These are phyloP conservation scores for Micractinium conductrix DNA, from an alignment of 139 green algal species.

Conservation along the genomic window DNA sequence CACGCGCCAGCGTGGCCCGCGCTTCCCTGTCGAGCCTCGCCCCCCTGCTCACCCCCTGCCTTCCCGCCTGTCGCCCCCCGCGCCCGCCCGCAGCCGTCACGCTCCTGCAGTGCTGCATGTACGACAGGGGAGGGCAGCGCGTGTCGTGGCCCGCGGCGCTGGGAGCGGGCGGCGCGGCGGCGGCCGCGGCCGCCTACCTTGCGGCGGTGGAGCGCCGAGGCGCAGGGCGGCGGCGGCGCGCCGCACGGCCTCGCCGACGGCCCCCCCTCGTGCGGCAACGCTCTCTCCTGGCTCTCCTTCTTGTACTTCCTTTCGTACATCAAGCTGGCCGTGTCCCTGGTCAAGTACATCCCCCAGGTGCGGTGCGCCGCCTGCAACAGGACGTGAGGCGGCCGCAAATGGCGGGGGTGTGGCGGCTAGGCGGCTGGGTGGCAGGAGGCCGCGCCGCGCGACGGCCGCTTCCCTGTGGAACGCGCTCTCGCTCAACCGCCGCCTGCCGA, in stretches of 20 bases:
- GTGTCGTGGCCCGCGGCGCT: conserved; percentile 21
- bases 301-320: conserved; percentile 66
- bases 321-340: conserved; percentile 62
- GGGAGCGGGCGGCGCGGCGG: conserved; percentile 1
- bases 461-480: too few species aligned
- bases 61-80: too few species aligned
- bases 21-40: too few species aligned
- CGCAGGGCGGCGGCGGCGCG: background rate
- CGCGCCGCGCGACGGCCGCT: too few species aligned
- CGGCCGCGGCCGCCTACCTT: conserved; percentile 10
- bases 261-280: background rate
- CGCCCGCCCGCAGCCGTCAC: conserved; percentile 46
- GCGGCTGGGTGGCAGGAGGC: too few species aligned
- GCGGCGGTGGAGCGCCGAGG: background rate
- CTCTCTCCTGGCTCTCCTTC: conserved; percentile 47
- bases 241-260: too few species aligned
- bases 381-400: too few species aligned
- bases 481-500: too few species aligned
- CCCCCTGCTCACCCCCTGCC: too few species aligned
- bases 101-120: conserved; percentile 55
- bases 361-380: too few species aligned
- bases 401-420: too few species aligned
- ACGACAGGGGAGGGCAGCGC: conserved; percentile 48
- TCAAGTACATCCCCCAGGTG: conserved; percentile 75
- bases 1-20: too few species aligned